phyloP scores from a whole-genome alignment of 176 grass and related monocot species.

The Oryza meridionalis region DNA sequence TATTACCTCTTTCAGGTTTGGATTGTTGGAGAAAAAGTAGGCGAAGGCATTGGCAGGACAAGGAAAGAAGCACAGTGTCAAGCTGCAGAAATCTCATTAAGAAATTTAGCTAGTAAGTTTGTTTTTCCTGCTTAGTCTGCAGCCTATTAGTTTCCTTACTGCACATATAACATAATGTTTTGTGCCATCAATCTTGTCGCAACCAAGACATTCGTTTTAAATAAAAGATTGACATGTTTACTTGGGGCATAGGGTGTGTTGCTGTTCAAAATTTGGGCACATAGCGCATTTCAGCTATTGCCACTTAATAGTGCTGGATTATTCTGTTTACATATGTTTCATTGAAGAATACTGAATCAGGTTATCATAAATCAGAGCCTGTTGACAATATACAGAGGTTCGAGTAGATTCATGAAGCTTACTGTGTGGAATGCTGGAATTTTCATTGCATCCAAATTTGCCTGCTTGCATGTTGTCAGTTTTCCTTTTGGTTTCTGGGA shows the following conservation, averaged over 20 bases:
- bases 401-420: too few relatives aligned
- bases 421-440: too few relatives aligned
- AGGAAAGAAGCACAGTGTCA: constrained; percentile 82
- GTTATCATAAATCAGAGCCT: too few relatives aligned
- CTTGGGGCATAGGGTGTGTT: background rate
- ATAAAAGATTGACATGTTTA: constrained; percentile 4
- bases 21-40: constrained; percentile 90
- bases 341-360: too few relatives aligned
- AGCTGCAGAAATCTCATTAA: constrained; percentile 85
- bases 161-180: constrained; percentile 7
- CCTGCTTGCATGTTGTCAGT: constrained; percentile 31
- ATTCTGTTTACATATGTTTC: constrained; percentile 12
- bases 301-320: background rate
- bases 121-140: constrained; percentile 26
- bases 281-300: constrained; percentile 15
- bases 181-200: constrained; percentile 11
- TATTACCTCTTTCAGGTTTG: constrained; percentile 63
- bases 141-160: background rate
- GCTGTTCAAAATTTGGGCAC: background rate
- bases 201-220: background rate
- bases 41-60: constrained; percentile 86
- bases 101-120: constrained; percentile 76
- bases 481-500: constrained; percentile 44
- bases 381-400: too few relatives aligned
- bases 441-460: constrained; percentile 13